A percentile compares a stretch with the other conserved stretches of the same genome.
Evolutionary conservation across 1,284 basidiomycete genomes (phyloP).

Genomic region (Pseudozyma thailandica): DNA sequence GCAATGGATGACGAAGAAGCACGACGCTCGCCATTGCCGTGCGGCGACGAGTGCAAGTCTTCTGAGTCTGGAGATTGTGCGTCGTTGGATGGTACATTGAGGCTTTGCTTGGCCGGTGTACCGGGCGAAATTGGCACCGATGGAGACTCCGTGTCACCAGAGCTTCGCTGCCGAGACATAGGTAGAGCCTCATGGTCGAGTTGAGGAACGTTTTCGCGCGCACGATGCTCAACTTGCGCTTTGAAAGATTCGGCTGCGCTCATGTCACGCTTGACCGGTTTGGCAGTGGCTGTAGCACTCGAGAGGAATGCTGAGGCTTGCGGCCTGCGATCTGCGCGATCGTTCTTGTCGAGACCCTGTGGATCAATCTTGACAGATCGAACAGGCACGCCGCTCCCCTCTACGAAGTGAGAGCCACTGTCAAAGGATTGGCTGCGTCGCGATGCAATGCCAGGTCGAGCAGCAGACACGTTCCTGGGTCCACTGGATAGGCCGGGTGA

Average conservation of each 20-base stretch:
- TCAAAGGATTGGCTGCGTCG: conserved; percentile 39
- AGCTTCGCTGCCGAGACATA: conserved; percentile 7
- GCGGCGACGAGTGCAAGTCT: conserved; percentile 7
- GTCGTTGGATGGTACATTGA: background rate
- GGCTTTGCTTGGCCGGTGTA: conserved; percentile 5
- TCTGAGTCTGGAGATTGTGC: conserved; percentile 24
- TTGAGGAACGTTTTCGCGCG: conserved; percentile 23
- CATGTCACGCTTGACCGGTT: conserved; percentile 10
- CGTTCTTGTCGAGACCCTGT: conserved; percentile 47
- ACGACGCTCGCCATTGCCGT: conserved; percentile 14
- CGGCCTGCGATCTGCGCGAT: conserved; percentile 29
- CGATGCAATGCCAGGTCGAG: conserved; percentile 10
- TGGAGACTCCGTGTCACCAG: background rate
- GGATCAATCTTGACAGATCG: conserved; percentile 67
- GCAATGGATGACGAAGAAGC: conserved; percentile 29
- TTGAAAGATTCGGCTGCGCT: conserved; percentile 42
- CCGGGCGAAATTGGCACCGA: conserved; percentile 8
- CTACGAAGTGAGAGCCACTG: conserved; percentile 59
- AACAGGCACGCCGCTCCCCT: conserved; percentile 69
- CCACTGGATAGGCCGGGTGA: conserved; percentile 14
- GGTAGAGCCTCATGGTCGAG: conserved; percentile 17
- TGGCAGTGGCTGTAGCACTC: conserved; percentile 17
- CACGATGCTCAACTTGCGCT: conserved; percentile 35
- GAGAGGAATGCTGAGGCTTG: conserved; percentile 18
- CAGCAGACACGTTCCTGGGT: conserved; percentile 14